Percentiles rank a stretch among this genome's conserved stretches.
Conservation (phyloP, 192 early-diverging fungal genomes). For the Coemansia asiatica region DNA sequence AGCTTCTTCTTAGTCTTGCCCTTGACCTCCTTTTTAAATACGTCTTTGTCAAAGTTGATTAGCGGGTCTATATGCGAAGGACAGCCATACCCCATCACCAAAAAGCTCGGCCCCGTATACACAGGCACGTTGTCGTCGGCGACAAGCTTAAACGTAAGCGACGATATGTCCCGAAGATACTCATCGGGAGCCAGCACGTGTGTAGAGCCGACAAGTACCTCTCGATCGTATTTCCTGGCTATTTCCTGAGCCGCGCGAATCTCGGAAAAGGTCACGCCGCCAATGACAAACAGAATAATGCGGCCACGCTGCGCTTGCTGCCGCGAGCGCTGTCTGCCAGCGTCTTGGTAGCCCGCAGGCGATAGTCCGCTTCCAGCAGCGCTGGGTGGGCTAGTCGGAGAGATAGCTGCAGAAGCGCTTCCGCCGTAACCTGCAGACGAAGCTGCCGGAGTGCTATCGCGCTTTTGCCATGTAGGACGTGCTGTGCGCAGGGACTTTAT, state of each 20-base stretch:
- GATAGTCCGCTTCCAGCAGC: slow-evolving; percentile 5
- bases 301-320: slow-evolving; percentile 17
- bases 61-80: slow-evolving; percentile 47
- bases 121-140: slow-evolving; percentile 29
- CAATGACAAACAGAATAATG: slow-evolving; percentile 54
- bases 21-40: slow-evolving; percentile 16
- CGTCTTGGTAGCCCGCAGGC: slow-evolving; percentile 3
- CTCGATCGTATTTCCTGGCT: slow-evolving; percentile 41
- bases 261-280: slow-evolving; percentile 51
- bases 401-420: slow-evolving; percentile 8
- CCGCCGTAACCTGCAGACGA: slow-evolving; percentile 8
- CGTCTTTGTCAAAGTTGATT: slow-evolving; percentile 24
- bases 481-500: slow-evolving; percentile 51
- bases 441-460: slow-evolving; percentile 44
- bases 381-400: slow-evolving; percentile 7
- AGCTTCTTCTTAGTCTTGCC: slow-evolving; percentile 1
- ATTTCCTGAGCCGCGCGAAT: slow-evolving; percentile 54
- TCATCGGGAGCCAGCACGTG: slow-evolving; percentile 45
- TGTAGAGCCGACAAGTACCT: slow-evolving; percentile 53
- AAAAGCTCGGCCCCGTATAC: slow-evolving; percentile 43
- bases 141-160: slow-evolving; percentile 50
- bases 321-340: background rate
- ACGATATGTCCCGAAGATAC: slow-evolving; percentile 46
- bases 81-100: slow-evolving; percentile 43
- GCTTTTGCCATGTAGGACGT: slow-evolving; percentile 55